These are phyloP conservation scores for Septoria petroselini DNA, from an alignment of 2,329 filamentous ascomycete species.

Conservation along the genomic window DNA sequence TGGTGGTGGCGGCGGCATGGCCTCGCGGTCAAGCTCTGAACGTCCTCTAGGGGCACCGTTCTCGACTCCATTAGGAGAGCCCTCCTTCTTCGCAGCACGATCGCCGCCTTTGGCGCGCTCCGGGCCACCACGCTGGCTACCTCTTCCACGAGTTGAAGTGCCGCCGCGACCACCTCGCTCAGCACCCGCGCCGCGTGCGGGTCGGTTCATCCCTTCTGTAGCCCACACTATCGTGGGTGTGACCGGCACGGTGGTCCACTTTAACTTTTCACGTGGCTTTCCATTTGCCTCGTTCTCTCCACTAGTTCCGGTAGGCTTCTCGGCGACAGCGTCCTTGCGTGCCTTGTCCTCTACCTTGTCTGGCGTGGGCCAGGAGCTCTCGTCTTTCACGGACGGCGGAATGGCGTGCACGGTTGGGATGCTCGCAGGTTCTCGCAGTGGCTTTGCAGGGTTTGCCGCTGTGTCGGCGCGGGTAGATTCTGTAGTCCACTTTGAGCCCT, in stretches of 20 bases:
- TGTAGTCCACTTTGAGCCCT: constrained; percentile 21
- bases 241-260: constrained; percentile 81
- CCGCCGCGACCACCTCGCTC: constrained; percentile 57
- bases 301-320: constrained; percentile 63
- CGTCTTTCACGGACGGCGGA: constrained; percentile 69
- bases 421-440: constrained; percentile 29
- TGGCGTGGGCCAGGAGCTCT: constrained; percentile 84
- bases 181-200: constrained; percentile 40
- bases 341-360: constrained; percentile 65
- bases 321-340: constrained; percentile 61
- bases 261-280: constrained; percentile 66
- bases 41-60: constrained; percentile 19
- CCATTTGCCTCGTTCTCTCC: constrained; percentile 53
- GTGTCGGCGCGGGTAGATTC: constrained; percentile 18
- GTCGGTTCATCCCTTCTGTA: constrained; percentile 53
- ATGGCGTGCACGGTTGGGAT: constrained; percentile 27
- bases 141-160: constrained; percentile 47
- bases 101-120: constrained; percentile 41
- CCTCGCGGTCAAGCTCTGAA: constrained; percentile 31
- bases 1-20: constrained; percentile 31
- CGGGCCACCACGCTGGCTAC: constrained; percentile 41
- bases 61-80: constrained; percentile 23
- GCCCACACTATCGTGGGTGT: constrained; percentile 83
- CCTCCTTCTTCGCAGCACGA: constrained; percentile 29
- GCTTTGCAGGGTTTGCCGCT: constrained; percentile 7